Evolutionary conservation across 2,329 filamentous ascomycete genomes (phyloP).

Genomic region (Penicillium sp.): DNA sequence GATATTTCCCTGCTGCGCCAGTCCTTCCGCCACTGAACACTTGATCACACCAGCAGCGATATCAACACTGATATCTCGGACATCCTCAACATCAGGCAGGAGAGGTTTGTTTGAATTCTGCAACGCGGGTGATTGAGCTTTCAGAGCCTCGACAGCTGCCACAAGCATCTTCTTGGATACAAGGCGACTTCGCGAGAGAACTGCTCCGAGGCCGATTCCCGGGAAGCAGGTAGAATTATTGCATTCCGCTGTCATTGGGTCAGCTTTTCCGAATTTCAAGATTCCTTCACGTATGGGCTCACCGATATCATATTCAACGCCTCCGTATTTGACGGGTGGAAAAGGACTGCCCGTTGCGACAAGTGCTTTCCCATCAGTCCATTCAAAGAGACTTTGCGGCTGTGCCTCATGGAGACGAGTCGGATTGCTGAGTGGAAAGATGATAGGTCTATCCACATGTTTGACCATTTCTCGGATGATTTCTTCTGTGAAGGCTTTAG

Average conservation of each 20-base stretch:
- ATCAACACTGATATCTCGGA: constrained; percentile 74
- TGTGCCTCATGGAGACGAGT: constrained; percentile 82
- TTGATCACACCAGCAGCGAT: constrained; percentile 78
- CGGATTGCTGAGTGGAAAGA: constrained; percentile 84
- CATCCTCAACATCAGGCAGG: constrained; percentile 75
- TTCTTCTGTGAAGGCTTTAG: constrained; percentile 75
- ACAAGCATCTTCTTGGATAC: constrained; percentile 81
- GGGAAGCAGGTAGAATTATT: constrained; percentile 89
- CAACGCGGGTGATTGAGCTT: constrained; percentile 71
- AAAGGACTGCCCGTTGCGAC: constrained; percentile 87
- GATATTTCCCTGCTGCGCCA: constrained; percentile 69
- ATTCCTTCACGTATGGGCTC: background rate
- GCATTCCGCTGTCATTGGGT: constrained; percentile 66
- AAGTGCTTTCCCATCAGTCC: constrained; percentile 77
- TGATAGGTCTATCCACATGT: constrained; percentile 72
- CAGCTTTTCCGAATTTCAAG: background rate
- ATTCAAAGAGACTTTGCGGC: constrained; percentile 74
- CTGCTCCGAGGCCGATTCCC: constrained; percentile 78
- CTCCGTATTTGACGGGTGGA: constrained; percentile 67
- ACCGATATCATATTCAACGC: constrained; percentile 57
- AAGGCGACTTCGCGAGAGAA: constrained; percentile 69
- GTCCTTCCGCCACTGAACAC: constrained; percentile 69
- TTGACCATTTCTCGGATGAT: constrained; percentile 75
- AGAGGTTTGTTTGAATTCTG: constrained; percentile 67
- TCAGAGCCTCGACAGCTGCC: constrained; percentile 74